Evolutionary conservation across 1,139 yeast genomes (phyloP).

Genomic region (Protomyces arabidopsidicola): DNA sequence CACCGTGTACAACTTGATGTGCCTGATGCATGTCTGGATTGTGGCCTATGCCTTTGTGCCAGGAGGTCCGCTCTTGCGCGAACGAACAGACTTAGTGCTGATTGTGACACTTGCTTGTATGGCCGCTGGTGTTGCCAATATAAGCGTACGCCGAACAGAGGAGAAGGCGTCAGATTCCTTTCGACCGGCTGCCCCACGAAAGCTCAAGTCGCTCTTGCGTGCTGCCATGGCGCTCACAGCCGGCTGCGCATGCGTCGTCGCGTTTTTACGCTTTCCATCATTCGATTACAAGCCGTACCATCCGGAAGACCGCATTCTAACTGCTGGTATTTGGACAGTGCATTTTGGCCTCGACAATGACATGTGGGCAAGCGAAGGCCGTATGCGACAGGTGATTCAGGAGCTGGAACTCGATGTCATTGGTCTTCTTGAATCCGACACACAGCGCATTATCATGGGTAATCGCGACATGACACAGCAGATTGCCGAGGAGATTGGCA

Average conservation of each 20-base stretch:
- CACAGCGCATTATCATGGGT: constrained; percentile 91
- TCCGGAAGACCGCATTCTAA: constrained; percentile 66
- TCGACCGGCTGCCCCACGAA: neutral
- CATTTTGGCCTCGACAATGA: constrained; percentile 96
- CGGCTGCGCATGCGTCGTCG: constrained; percentile 36
- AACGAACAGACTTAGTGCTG: constrained; percentile 73
- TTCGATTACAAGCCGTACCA: constrained; percentile 67
- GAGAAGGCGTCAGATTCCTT: constrained; percentile 30
- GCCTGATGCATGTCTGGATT: constrained; percentile 87
- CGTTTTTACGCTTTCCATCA: constrained; percentile 58
- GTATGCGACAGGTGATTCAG: constrained; percentile 75
- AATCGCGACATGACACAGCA: constrained; percentile 89
- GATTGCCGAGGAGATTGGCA: constrained; percentile 85
- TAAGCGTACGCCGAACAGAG: neutral
- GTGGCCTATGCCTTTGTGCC: constrained; percentile 99
- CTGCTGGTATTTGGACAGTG: constrained; percentile 97
- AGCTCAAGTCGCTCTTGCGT: constrained; percentile 34
- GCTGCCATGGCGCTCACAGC: constrained; percentile 37
- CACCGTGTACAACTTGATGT: constrained; percentile 52
- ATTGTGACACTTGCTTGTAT: constrained; percentile 50
- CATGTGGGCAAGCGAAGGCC: constrained; percentile 93
- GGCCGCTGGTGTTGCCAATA: constrained; percentile 40
- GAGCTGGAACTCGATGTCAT: constrained; percentile 88
- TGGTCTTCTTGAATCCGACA: constrained; percentile 87
- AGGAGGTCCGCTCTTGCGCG: constrained; percentile 80